These are phyloP conservation scores for Termitomyces sp. DNA, from an alignment of 768 basidiomycete species.

Conservation along the genomic window DNA sequence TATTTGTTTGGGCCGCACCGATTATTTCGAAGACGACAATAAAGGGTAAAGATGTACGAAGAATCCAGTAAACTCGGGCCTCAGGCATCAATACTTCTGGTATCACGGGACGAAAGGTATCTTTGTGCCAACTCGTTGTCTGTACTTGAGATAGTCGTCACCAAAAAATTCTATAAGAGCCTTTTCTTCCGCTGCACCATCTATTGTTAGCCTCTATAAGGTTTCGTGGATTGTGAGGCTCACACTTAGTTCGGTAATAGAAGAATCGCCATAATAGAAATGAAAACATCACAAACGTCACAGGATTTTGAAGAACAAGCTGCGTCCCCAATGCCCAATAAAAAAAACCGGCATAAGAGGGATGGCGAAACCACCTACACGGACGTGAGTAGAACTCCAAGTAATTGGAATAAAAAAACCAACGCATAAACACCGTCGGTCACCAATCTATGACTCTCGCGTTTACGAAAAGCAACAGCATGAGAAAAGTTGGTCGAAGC, in stretches of 20 bases:
- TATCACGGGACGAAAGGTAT: slow-evolving; percentile 80
- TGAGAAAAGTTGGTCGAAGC: slow-evolving; percentile 95
- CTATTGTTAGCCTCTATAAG: slow-evolving; percentile 3
- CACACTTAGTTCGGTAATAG: slow-evolving; percentile 72
- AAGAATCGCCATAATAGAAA: slow-evolving; percentile 86
- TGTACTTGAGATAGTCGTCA: slow-evolving; percentile 76
- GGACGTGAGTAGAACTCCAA: not conserved
- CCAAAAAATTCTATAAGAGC: slow-evolving; percentile 88
- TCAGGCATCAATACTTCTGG: not conserved
- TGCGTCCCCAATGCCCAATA: slow-evolving; percentile 98
- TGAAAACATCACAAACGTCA: slow-evolving; percentile 65
- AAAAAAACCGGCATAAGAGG: slow-evolving; percentile 95
- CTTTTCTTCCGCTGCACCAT: slow-evolving; percentile 69
- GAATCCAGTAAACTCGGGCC: not conserved
- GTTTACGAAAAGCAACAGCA: slow-evolving; percentile 73
- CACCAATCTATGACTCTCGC: slow-evolving; percentile 72
- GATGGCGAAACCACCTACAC: slow-evolving; percentile 82
- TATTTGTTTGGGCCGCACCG: too few relatives aligned
- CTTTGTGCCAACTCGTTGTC: slow-evolving; percentile 73
- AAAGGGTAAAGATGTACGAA: not conserved
- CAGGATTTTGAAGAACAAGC: slow-evolving; percentile 81
- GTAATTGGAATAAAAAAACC: slow-evolving; percentile 24
- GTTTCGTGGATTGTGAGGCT: slow-evolving; percentile 24
- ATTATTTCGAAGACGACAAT: not conserved
- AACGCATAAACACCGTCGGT: slow-evolving; percentile 89